Evolutionary conservation across 2,329 filamentous ascomycete genomes (phyloP).

Genomic region (Dendryphion nanum): DNA sequence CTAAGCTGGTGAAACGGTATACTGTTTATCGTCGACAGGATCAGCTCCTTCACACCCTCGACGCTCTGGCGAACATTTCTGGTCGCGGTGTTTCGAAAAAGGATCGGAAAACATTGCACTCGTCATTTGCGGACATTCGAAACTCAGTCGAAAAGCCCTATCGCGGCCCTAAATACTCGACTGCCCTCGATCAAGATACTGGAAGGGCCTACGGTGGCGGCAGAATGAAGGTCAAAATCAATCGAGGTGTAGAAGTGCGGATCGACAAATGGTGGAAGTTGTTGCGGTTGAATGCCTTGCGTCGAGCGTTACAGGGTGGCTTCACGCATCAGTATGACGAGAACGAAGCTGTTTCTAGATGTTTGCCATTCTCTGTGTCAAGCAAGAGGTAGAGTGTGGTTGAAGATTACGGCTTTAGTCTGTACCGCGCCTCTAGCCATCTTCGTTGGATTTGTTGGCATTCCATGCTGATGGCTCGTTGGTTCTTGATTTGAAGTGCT

Average conservation of each 20-base stretch:
- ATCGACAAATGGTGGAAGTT: slow-evolving; percentile 76
- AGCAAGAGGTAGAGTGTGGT: too few species aligned
- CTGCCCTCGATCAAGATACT: slow-evolving; percentile 60
- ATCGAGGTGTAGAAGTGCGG: slow-evolving; percentile 58
- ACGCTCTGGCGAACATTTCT: slow-evolving; percentile 59
- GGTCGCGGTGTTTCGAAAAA: slow-evolving; percentile 64
- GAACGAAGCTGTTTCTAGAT: slow-evolving; percentile 34
- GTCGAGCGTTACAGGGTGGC: slow-evolving; percentile 55
- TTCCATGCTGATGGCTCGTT: too few species aligned
- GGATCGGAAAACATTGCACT: slow-evolving; percentile 65
- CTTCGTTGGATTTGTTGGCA: too few species aligned
- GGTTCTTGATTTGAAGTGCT: too few species aligned
- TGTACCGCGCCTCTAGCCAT: too few species aligned
- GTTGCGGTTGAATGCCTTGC: slow-evolving; percentile 60
- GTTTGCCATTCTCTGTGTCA: slow-evolving; percentile 32
- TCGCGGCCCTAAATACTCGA: slow-evolving; percentile 65
- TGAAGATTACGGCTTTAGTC: too few species aligned
- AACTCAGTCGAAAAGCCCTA: slow-evolving; percentile 66
- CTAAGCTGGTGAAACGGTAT: slow-evolving; percentile 60
- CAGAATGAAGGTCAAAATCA: slow-evolving; percentile 60
- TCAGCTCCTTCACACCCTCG: slow-evolving; percentile 59
- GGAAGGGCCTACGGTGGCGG: slow-evolving; percentile 59
- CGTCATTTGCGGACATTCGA: slow-evolving; percentile 64
- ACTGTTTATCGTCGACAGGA: slow-evolving; percentile 64
- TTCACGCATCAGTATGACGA: slow-evolving; percentile 38